Conservation (phyloP, 768 basidiomycete genomes). For the Pseudohyphozyma bogoriensis region DNA sequence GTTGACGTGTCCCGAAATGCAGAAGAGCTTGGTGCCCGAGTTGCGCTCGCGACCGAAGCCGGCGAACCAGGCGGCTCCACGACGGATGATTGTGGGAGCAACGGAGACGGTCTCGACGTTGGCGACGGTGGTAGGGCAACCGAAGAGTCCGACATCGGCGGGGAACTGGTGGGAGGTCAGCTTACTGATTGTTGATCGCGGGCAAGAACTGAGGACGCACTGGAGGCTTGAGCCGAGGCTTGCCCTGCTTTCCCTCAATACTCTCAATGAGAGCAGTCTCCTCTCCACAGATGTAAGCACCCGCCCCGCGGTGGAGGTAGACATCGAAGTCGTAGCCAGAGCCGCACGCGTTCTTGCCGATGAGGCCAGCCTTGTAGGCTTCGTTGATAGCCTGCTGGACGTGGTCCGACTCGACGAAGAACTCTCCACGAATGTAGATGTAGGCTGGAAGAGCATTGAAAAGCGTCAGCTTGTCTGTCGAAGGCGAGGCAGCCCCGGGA, state of each 20-base stretch:
- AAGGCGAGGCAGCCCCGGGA: neutral
- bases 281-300: constrained; percentile 97
- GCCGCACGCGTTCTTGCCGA: constrained; percentile 85
- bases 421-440: constrained; percentile 98
- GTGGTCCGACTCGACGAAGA: constrained; percentile 87
- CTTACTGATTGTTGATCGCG: too few species aligned
- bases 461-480: neutral
- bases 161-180: too few species aligned
- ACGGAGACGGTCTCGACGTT: constrained; percentile 98
- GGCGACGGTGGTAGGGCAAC: constrained; percentile 92
- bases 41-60: constrained; percentile 84
- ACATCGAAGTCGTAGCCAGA: constrained; percentile 93
- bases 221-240: constrained; percentile 95
- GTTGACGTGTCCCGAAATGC: constrained; percentile 94
- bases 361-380: constrained; percentile 76
- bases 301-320: constrained; percentile 95
- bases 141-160: constrained; percentile 93
- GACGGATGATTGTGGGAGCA: constrained; percentile 87
- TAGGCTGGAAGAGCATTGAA: constrained; percentile 50
- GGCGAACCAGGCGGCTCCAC: constrained; percentile 84
- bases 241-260: constrained; percentile 95
- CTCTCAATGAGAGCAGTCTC: constrained; percentile 97
- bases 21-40: constrained; percentile 92
- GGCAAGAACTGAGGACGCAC: too few species aligned
- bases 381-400: constrained; percentile 92